Evolutionary conservation across 2,329 filamentous ascomycete species (phyloP), one percentile per base, ranked within the genome.

Genomic region (Aspergillus aculeatus): DNA sequence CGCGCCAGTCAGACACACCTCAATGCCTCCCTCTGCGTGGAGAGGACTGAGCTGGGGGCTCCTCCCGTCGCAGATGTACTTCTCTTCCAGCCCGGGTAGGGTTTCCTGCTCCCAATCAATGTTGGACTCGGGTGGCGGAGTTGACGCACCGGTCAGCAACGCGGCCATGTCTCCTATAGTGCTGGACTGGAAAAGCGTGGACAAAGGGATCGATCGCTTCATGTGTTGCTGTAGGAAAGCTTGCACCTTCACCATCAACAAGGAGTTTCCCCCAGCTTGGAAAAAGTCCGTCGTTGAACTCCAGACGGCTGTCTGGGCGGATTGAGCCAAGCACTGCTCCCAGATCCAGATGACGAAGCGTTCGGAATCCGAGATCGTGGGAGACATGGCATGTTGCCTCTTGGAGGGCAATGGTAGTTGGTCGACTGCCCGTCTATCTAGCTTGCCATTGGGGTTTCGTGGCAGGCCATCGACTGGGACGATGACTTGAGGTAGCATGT

Each of bases 231-330:
- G 26, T 4, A 52, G 16, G 5, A 23, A 23, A 0, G 29, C 50
- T 23, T 52, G 50, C 0, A 84, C 73, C 16, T 57, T 57, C 11
- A 73, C 32, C 29, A 73, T 5, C 4, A 69, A 59, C 4, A 74
- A 60, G 9, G 70, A 73, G 49, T 71, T 73, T 19, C 71, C 71
- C 11, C 70, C 71, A 9, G 69, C 56, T 5, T 50, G 52, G 54
- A 73, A 73, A 51, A 71, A 71, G 24, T 59, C 52, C n/a, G 31
- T 23, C 12, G 12, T 16, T 1, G 29, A 11, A 9, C 19, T 23
- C 29, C 31, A 23, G 3, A 35, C 19, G 35, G 19, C 31, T 5
- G 50, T 52, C n/a, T 7, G 29, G 10, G n/a, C 31, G 50, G 35
- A 41, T 9, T n/a, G 38, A 19, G 19, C 38, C 16, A 44, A 9